Conservation (phyloP, 495 filamentous ascomycete species). For the Aspergillus bridgeri region DNA sequence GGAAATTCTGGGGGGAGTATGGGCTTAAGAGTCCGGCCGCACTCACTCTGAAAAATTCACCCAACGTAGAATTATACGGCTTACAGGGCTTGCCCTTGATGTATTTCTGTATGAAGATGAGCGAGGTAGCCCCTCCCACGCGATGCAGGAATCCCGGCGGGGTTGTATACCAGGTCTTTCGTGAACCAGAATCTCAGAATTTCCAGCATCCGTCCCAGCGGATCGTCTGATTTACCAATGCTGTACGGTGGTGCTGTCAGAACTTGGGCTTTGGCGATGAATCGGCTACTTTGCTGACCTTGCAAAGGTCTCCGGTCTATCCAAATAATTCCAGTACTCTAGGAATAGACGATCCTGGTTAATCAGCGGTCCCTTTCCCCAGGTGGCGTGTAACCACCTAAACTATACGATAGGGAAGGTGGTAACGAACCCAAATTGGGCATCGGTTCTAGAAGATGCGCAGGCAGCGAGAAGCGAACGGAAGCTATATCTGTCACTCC, state of each 20-base stretch:
- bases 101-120: conserved; percentile 65
- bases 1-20: not conserved
- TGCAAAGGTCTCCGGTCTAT: conserved; percentile 91
- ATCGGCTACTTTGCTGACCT: conserved; percentile 47
- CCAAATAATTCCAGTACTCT: conserved; percentile 99
- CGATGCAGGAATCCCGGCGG: not conserved
- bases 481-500: conserved; percentile 93
- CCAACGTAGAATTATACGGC: conserved; percentile 93
- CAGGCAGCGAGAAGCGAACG: conserved; percentile 92
- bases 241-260: conserved; percentile 57
- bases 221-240: conserved; percentile 91
- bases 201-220: conserved; percentile 86
- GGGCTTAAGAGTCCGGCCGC: not conserved
- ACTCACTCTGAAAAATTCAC: conserved; percentile 94
- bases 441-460: conserved; percentile 90
- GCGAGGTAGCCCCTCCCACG: conserved; percentile 7
- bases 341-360: conserved; percentile 12
- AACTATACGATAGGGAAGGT: not conserved
- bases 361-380: conserved; percentile 4
- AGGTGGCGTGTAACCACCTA: not conserved
- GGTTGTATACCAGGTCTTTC: conserved; percentile 71
- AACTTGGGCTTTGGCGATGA: conserved; percentile 22
- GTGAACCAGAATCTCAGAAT: conserved; percentile 97
- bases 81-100: conserved; percentile 98
- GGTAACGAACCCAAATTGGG: conserved; percentile 72